These are phyloP conservation scores for Amoebophrya sp. DNA, from an alignment of 169 alveolate species.

Conservation along the genomic window DNA sequence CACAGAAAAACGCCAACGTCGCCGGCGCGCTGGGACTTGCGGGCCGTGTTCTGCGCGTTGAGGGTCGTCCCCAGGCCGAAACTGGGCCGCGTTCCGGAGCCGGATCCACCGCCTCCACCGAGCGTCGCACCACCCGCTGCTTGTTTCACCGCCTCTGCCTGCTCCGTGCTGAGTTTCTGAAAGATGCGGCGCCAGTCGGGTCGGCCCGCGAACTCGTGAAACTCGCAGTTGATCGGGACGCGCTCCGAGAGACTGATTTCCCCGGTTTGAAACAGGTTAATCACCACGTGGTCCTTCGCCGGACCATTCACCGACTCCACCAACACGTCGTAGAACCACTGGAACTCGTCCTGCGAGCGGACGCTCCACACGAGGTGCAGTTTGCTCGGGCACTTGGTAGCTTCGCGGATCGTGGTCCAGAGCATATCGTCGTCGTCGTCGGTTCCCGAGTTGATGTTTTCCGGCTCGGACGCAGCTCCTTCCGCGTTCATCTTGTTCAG, in stretches of 20 bases:
- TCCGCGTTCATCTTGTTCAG: not conserved
- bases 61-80: no score
- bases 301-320: constrained; percentile 1
- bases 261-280: not conserved
- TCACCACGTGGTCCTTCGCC: not conserved
- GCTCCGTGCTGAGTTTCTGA: not conserved
- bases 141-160: not conserved
- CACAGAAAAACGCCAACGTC: not conserved
- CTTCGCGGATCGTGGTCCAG: not conserved
- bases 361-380: not conserved
- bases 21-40: not conserved
- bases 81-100: no score
- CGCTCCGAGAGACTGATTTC: not conserved
- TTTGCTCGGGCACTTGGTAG: not conserved
- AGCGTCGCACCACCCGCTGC: no score
- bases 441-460: not conserved
- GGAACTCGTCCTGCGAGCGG: not conserved
- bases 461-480: not conserved
- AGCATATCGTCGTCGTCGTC: not conserved
- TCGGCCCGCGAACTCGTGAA: not conserved
- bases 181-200: not conserved
- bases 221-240: not conserved
- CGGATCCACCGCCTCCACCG: no score
- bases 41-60: no score
- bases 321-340: not conserved